Evolutionary conservation across 352 stramenopile genomes (phyloP), one percentile per base, ranked within the genome.

Genomic region (Pythium sp.): DNA sequence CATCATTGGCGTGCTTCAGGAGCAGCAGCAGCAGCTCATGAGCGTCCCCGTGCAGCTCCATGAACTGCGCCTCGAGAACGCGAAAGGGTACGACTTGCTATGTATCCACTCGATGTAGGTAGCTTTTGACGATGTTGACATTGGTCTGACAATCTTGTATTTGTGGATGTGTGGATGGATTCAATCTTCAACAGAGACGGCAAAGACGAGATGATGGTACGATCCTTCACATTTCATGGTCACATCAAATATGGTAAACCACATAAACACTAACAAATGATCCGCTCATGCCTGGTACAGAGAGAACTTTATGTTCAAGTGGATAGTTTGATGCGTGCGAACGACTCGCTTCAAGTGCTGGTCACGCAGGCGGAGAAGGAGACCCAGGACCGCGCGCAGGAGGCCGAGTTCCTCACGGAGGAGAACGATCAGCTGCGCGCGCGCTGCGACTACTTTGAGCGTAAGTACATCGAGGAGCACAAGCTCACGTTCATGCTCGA

Each of bases 11-110:
- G 73, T 93, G 28, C 75, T 94, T 30, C 84, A 91, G 24, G 81
- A 92, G 58, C 87, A 94, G 62, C 85, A 93, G 64, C 84, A 90
- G 26, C 83, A 93, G 56, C 74, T 94, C 57, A 82, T 92, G 69
- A 82, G 54, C 15, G 90, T 91, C 56, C 86, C 84, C 0, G 77
- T 80, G 53, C 82, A 90, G 32, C 82, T 91, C 28, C 79, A 77
- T 30, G 86, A 91, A 62, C 76, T 92, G 46, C 82, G 84, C 56
- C 72, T 82, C 9, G 81, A 89, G 66, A 78, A 73, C 71, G 64
- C 77, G 9, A 71, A 84, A 15, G 72, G 76, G 84, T 93, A 71
- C 58, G 72, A 73, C 5, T 28, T 4, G 28, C 22, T 14, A 18
- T 47, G 3, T 15, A 30, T 56, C 2, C 8, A n/a, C n/a, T 32